These are phyloP conservation scores for Lenzites betulinus DNA, from an alignment of 768 basidiomycete species.

Conservation along the genomic window DNA sequence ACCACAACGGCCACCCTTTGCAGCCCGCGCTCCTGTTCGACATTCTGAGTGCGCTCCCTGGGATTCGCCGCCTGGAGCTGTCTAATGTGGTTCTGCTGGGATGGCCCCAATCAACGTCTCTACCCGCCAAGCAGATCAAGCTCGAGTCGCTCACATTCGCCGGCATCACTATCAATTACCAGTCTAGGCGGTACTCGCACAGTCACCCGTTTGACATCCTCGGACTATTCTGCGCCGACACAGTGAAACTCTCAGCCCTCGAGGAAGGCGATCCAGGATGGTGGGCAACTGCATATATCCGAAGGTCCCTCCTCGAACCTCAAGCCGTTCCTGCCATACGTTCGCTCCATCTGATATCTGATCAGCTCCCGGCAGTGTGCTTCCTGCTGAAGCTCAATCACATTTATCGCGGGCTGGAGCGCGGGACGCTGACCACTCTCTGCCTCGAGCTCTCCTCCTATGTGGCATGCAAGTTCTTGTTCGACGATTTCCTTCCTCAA, in stretches of 20 bases:
- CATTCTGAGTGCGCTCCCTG: background rate
- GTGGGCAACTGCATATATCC: no score
- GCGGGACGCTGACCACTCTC: no score
- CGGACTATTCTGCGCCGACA: background rate
- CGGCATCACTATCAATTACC: background rate
- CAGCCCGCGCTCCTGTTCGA: background rate
- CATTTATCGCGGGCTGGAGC: no score
- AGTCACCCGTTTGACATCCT: background rate
- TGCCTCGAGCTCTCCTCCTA: no score
- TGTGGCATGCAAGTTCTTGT: no score
- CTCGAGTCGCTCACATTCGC: background rate
- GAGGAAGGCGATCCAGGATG: no score
- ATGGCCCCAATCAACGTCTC: background rate
- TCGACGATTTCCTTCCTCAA: no score
- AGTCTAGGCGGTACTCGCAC: background rate
- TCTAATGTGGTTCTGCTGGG: background rate
- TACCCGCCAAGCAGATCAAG: background rate
- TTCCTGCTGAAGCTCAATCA: no score
- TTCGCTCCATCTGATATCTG: no score
- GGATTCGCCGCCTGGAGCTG: background rate
- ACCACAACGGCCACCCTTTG: background rate
- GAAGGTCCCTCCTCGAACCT: no score
- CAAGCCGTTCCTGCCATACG: no score
- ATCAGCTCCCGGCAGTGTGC: no score
- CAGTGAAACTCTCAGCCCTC: background rate